Evolutionary conservation across 2,329 filamentous ascomycete genomes (phyloP).

Genomic region (Monilinia polystroma): DNA sequence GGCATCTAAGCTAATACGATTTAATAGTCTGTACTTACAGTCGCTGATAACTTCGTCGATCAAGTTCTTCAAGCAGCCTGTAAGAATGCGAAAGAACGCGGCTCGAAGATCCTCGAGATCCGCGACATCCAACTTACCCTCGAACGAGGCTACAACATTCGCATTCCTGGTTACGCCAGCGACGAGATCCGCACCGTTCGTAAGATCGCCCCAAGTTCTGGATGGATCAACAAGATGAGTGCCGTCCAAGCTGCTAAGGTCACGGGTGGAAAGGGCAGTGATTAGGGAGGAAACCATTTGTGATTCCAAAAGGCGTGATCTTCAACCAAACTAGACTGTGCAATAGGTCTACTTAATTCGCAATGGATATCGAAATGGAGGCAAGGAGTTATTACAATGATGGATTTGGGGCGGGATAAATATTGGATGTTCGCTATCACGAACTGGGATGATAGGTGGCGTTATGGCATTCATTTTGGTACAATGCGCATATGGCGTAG

Average conservation of each 20-base stretch:
- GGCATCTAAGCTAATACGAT: constrained; percentile 21
- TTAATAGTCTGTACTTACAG: constrained; percentile 73
- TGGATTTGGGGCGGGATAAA: background rate
- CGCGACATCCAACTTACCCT: constrained; percentile 81
- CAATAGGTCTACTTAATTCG: constrained; percentile 4
- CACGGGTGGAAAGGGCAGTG: constrained; percentile 48
- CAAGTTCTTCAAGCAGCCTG: constrained; percentile 84
- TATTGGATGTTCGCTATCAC: background rate
- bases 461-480: background rate
- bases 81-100: constrained; percentile 87
- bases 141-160: constrained; percentile 84
- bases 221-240: constrained; percentile 96
- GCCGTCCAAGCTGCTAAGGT: constrained; percentile 93
- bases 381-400: constrained; percentile 4
- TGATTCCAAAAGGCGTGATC: background rate
- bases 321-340: background rate
- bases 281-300: constrained; percentile 27
- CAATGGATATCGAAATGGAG: background rate
- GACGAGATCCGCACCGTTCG: constrained; percentile 93
- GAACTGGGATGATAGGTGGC: constrained; percentile 3
- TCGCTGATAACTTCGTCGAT: constrained; percentile 95
- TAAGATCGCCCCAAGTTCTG: constrained; percentile 83
- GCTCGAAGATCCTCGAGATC: constrained; percentile 85
- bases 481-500: constrained; percentile 4
- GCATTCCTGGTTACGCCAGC: constrained; percentile 89